Conservation (phyloP, 768 basidiomycete species). For the Infundibulicybe gibba region DNA sequence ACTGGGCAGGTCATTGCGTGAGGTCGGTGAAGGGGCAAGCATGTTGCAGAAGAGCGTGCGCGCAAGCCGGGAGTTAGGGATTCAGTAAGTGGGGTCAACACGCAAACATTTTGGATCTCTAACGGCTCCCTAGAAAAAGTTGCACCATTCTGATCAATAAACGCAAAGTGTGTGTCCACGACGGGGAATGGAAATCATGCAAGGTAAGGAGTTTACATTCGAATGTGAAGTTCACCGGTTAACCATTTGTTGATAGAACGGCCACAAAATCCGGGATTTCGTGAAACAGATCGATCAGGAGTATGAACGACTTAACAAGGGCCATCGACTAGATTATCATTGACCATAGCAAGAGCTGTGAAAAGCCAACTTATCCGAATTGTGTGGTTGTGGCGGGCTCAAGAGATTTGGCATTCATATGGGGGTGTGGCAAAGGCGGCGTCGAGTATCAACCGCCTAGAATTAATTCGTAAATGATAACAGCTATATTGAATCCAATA, state of each 20-base stretch:
- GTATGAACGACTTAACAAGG: slow-evolving; percentile 59
- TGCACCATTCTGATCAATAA: slow-evolving; percentile 83
- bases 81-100: slow-evolving; percentile 42
- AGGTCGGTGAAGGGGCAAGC: slow-evolving; percentile 58
- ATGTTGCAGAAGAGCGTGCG: slow-evolving; percentile 61
- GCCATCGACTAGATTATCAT: neutral
- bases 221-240: slow-evolving; percentile 4
- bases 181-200: slow-evolving; percentile 76
- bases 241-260: slow-evolving; percentile 43
- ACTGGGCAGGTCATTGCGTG: slow-evolving; percentile 59
- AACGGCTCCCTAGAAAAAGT: slow-evolving; percentile 54
- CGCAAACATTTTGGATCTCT: neutral
- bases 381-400: too few relatives aligned
- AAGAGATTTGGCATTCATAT: too few relatives aligned
- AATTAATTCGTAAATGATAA: slow-evolving; percentile 83
- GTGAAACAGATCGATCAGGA: slow-evolving; percentile 73
- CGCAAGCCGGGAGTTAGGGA: slow-evolving; percentile 38
- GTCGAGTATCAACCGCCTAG: slow-evolving; percentile 39
- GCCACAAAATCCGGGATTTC: slow-evolving; percentile 74
- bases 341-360: slow-evolving; percentile 1
- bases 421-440: slow-evolving; percentile 3
- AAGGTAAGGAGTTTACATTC: slow-evolving; percentile 43
- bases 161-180: slow-evolving; percentile 67
- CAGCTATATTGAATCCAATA: slow-evolving; percentile 80
- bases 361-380: too few relatives aligned